Evolutionary conservation across 108 stramenopile species (phyloP).

Genomic region (Nannochloropsis granulata): DNA sequence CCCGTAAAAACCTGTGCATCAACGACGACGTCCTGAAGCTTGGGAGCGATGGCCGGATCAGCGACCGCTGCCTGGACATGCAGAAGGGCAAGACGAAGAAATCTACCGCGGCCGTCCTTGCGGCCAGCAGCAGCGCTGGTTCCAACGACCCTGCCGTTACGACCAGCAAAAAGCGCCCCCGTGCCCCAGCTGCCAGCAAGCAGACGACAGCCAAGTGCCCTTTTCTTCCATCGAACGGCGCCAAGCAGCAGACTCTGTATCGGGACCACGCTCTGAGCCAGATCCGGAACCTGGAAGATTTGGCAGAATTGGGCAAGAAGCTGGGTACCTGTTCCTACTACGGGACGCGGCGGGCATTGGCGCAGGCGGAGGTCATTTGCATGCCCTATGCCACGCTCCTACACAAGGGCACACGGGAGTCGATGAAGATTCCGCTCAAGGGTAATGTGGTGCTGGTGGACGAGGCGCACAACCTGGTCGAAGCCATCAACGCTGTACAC

Average conservation of each 20-base stretch:
- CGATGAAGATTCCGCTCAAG: conserved; percentile 57
- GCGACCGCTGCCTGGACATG: conserved; percentile 79
- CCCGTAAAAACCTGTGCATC: conserved; percentile 65
- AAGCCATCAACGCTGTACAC: conserved; percentile 48
- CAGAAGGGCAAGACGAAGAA: conserved; percentile 46
- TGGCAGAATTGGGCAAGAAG: conserved; percentile 50
- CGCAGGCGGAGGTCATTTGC: conserved; percentile 14
- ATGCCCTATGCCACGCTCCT: conserved; percentile 77
- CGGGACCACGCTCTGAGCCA: conserved; percentile 58
- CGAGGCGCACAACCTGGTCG: conserved; percentile 93
- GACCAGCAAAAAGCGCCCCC: neutral
- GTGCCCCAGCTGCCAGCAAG: neutral
- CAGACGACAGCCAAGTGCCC: conserved; percentile 44
- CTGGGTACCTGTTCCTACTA: conserved; percentile 81
- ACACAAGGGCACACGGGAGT: conserved; percentile 42
- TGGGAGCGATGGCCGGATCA: conserved; percentile 51
- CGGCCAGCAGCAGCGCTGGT: neutral
- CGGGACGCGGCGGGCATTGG: conserved; percentile 50
- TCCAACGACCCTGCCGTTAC: neutral
- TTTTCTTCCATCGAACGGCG: conserved; percentile 34
- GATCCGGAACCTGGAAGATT: conserved; percentile 77
- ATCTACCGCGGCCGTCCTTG: neutral
- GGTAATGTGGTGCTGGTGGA: conserved; percentile 74
- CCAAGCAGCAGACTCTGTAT: conserved; percentile 45
- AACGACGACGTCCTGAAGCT: conserved; percentile 43